These are phyloP conservation scores for Colletotrichum liriopes DNA, from an alignment of 2,329 filamentous ascomycete species.

Conservation along the genomic window DNA sequence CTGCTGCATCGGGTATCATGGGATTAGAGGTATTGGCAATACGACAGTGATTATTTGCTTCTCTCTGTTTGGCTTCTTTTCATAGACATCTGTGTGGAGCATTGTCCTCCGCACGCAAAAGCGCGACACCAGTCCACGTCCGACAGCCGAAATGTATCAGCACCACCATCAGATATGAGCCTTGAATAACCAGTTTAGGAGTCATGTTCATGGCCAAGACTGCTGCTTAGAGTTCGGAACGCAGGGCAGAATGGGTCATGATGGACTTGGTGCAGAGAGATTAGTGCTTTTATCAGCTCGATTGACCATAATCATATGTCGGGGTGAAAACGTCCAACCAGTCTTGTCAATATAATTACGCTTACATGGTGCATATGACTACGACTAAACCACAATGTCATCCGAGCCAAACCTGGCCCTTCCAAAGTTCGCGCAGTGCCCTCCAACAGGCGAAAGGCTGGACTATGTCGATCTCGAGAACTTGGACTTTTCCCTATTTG, in stretches of 20 bases:
- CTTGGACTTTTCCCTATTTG: constrained; percentile 9
- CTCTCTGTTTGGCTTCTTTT: neutral
- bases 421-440: neutral
- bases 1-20: neutral
- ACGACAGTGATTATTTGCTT: constrained; percentile 8
- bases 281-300: neutral
- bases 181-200: neutral
- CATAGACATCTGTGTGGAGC: constrained; percentile 9
- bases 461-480: constrained; percentile 8
- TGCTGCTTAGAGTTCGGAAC: neutral
- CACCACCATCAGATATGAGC: constrained; percentile 9
- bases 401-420: neutral
- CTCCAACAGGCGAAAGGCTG: neutral
- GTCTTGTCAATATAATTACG: too few relatives aligned
- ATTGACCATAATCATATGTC: neutral
- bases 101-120: constrained; percentile 3
- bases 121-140: constrained; percentile 13
- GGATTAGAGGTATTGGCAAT: constrained; percentile 11
- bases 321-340: neutral
- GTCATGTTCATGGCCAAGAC: neutral
- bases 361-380: neutral
- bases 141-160: constrained; percentile 6
- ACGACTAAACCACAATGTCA: neutral
- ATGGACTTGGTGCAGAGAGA: too few relatives aligned
- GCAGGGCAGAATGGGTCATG: neutral